Conservation (phyloP, 164 flowering plant species). For the Malania oleifera region DNA sequence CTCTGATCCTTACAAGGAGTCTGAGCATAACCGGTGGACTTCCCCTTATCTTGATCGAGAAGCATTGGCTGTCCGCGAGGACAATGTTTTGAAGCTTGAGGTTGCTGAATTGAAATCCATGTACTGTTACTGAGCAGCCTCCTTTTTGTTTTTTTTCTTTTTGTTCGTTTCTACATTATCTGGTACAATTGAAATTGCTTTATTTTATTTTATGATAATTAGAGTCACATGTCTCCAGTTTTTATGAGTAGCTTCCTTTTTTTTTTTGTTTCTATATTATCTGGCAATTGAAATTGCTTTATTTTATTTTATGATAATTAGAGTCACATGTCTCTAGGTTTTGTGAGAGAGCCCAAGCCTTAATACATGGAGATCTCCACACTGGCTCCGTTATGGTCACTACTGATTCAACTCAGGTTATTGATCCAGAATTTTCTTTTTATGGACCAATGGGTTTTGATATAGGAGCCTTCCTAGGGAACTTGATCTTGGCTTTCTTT, state of each 20-base stretch:
- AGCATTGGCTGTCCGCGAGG: slow-evolving; percentile 74
- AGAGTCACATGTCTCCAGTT: too few relatives aligned
- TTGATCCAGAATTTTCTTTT: slow-evolving; percentile 92
- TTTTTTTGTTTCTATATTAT: neutral
- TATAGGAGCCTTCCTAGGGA: slow-evolving; percentile 92
- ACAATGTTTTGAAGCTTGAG: slow-evolving; percentile 73
- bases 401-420: slow-evolving; percentile 79
- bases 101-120: slow-evolving; percentile 82
- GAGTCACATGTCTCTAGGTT: slow-evolving; percentile 43
- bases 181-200: too few relatives aligned
- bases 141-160: neutral
- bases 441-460: slow-evolving; percentile 98
- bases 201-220: too few relatives aligned
- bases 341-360: slow-evolving; percentile 91
- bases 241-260: too few relatives aligned
- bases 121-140: slow-evolving; percentile 30
- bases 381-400: slow-evolving; percentile 97
- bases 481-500: slow-evolving; percentile 28
- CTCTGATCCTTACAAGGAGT: slow-evolving; percentile 87
- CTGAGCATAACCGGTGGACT: slow-evolving; percentile 74
- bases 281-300: neutral
- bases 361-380: slow-evolving; percentile 95
- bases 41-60: slow-evolving; percentile 86
- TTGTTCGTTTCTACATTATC: too few relatives aligned
- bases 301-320: neutral